Base-by-base conservation (phyloP, 2,329 filamentous ascomycete genomes). In the Cytospora mali region DNA sequence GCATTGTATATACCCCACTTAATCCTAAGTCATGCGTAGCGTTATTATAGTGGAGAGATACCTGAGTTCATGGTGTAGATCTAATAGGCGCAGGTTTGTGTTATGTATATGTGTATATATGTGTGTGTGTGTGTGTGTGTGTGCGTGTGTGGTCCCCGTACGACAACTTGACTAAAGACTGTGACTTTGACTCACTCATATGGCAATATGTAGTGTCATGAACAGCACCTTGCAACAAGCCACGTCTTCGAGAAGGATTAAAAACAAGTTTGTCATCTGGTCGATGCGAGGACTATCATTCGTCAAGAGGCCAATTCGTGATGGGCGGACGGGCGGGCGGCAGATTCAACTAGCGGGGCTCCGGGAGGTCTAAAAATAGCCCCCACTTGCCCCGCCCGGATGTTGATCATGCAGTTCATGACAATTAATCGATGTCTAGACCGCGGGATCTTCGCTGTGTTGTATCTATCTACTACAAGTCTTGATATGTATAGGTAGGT, bases 351-450 rank as follows among this genome's bases (percentile, higher is more conserved):
- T 62, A 62, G 61, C 39, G 61, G 61, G 50, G 60, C 49, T 53
- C 35, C 39, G n/a, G 21, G 55, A 49, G 50, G 18, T 28, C 61
- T 62, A 62, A 62, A 62, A 62, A 62, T 62, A 62, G 61, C 61
- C 55, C 61, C 61, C 61, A 62, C 61, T 50, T 35, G 23, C 33
- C 23, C 49, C 33, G 29, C 56, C 25, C 28, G n/a, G n/a, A n/a
- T 39, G 14, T 39, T 16, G 35, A 39, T 39, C 14, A 16, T 16
- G 35, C 13, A 6, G 14, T 18, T 6, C 35, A 16, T 6, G 35
- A 18, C 35, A 5, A n/a, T 18, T n/a, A 42, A 18, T 42, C 29
- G 29, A 6, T 31, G 29, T 6, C 29, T 11, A 6, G 29, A 33
- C 31, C 14, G 31, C 31, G n/a, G n/a, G n/a, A n/a, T n/a, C n/a